Evolutionary conservation across 768 basidiomycete species (phyloP).

Genomic region (Hysterangium stoloniferum): DNA sequence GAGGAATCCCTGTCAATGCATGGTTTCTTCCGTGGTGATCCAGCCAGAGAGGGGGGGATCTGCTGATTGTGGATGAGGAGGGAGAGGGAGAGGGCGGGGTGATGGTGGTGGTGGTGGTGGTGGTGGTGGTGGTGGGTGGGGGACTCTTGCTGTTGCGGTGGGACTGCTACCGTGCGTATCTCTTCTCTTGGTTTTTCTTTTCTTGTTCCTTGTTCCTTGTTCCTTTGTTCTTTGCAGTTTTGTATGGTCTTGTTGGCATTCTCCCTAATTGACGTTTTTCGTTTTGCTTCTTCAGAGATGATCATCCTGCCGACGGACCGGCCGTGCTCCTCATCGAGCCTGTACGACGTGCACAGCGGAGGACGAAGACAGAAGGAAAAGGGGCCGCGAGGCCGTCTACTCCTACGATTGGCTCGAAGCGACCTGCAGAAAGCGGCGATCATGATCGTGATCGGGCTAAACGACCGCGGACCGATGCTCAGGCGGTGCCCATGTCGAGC

Average conservation of each 20-base stretch:
- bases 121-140: too few species aligned
- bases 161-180: conserved; percentile 61
- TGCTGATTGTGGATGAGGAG: conserved; percentile 90
- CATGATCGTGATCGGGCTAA: conserved; percentile 56
- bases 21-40: too few species aligned
- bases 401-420: conserved; percentile 68
- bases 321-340: conserved; percentile 60
- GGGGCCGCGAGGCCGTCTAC: too few species aligned
- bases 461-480: conserved; percentile 32
- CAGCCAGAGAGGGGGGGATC: too few species aligned
- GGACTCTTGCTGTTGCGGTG: conserved; percentile 64
- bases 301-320: conserved; percentile 43
- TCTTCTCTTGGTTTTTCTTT: not conserved
- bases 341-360: conserved; percentile 48
- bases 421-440: conserved; percentile 42
- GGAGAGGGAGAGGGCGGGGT: too few species aligned
- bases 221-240: too few species aligned
- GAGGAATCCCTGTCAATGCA: too few species aligned
- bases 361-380: conserved; percentile 27
- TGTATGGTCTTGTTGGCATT: too few species aligned
- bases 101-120: too few species aligned
- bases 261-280: conserved; percentile 12
- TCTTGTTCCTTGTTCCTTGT: conserved; percentile 6
- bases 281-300: conserved; percentile 33
- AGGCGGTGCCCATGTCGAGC: conserved; percentile 9